These are phyloP conservation scores for Phoenix roebelenii DNA, from an alignment of 176 grass and related monocot species.

Conservation along the genomic window DNA sequence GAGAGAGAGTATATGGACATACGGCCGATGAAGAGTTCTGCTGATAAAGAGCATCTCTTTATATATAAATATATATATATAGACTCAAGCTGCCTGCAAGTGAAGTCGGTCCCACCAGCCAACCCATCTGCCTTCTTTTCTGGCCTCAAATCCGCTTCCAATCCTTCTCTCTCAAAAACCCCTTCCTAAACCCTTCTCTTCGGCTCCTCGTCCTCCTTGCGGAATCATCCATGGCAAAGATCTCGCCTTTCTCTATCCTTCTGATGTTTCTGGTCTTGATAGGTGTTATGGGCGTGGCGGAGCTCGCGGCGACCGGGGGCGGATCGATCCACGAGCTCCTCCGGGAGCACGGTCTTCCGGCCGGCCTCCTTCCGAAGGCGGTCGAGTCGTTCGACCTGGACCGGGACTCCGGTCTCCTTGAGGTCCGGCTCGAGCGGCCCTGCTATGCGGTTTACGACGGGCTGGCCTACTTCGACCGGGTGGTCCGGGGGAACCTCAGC, in stretches of 20 bases:
- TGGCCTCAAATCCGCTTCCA: constrained; percentile 22
- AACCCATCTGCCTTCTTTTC: background rate
- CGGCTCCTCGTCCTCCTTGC: background rate
- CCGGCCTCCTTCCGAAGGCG: constrained; percentile 55
- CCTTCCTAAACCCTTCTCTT: constrained; percentile 3
- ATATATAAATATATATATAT: no score
- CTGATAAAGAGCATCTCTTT: no score
- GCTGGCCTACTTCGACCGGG: constrained; percentile 52
- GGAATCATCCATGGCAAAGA: constrained; percentile 34
- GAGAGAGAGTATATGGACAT: no score
- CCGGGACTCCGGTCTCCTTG: constrained; percentile 38
- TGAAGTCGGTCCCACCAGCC: no score
- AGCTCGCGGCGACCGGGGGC: background rate
- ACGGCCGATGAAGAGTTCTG: no score
- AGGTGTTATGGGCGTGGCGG: background rate
- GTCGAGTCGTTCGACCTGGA: constrained; percentile 56
- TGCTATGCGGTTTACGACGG: constrained; percentile 66
- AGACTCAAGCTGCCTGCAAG: no score
- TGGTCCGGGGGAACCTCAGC: constrained; percentile 81
- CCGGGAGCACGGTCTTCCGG: constrained; percentile 50
- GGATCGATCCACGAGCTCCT: constrained; percentile 70
- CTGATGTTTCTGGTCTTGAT: constrained; percentile 9
- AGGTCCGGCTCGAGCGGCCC: constrained; percentile 42
- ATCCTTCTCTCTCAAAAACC: background rate
- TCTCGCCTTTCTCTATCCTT: constrained; percentile 4